Percentiles rank a stretch among this genome's conserved stretches.
Conservation (phyloP, 352 stramenopile species). For the Thraustochytrium sp. region DNA sequence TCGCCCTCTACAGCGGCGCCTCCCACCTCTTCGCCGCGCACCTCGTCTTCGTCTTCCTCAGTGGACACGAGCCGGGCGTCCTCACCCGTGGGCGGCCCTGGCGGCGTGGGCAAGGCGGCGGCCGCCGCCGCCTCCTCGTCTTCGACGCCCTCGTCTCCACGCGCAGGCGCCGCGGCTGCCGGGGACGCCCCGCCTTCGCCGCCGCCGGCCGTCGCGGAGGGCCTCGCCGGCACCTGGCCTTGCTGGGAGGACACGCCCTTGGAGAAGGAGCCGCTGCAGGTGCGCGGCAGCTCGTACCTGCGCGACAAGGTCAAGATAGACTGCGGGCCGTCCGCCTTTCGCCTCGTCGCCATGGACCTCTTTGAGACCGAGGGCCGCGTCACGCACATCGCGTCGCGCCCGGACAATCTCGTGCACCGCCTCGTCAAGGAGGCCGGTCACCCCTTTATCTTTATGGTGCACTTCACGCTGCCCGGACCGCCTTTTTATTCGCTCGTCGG, state of each 20-base stretch:
- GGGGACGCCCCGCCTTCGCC: too few species aligned
- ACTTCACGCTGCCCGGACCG: constrained; percentile 67
- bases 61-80: not conserved
- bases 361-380: constrained; percentile 61
- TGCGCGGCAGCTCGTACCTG: constrained; percentile 20
- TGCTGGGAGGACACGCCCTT: not conserved
- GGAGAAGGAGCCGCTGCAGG: constrained; percentile 11
- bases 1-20: too few species aligned
- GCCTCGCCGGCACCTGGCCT: not conserved
- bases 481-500: constrained; percentile 66
- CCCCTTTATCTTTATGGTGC: constrained; percentile 71
- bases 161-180: too few species aligned
- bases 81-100: not conserved
- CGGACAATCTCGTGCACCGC: constrained; percentile 52
- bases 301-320: constrained; percentile 12
- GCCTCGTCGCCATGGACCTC: constrained; percentile 43
- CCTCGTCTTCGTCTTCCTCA: too few species aligned
- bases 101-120: not conserved
- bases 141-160: too few species aligned
- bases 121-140: too few species aligned
- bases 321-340: not conserved
- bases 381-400: constrained; percentile 56
- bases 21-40: too few species aligned
- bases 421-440: constrained; percentile 57
- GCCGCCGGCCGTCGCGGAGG: not conserved